phyloP scores from a whole-genome alignment of 2,329 filamentous ascomycete species.

The Byssothecium circinans region DNA sequence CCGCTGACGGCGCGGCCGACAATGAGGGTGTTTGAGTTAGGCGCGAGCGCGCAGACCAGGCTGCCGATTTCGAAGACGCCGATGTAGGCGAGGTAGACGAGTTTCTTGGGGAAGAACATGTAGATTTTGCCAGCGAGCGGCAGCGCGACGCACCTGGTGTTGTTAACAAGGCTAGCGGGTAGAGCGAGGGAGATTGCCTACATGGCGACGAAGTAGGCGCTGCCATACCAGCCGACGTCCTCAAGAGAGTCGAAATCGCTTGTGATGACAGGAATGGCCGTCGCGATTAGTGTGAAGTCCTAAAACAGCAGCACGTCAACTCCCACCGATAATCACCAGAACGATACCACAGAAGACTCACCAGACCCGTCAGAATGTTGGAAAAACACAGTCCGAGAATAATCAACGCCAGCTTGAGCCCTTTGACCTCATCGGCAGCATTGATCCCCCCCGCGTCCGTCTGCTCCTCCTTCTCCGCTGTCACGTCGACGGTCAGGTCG shows the following conservation, averaged over 20 bases:
- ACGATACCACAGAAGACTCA: not conserved
- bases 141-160: not conserved
- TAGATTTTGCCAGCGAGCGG: conserved; percentile 17
- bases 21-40: conserved; percentile 39
- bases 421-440: conserved; percentile 5
- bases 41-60: conserved; percentile 52
- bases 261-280: conserved; percentile 16
- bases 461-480: not conserved
- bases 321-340: not conserved
- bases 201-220: conserved; percentile 11
- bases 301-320: not conserved
- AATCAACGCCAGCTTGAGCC: conserved; percentile 2
- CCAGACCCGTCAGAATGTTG: conserved; percentile 4
- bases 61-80: conserved; percentile 58
- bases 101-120: conserved; percentile 19
- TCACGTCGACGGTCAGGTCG: not conserved
- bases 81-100: conserved; percentile 16
- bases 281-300: conserved; percentile 13
- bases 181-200: not conserved
- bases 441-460: not conserved
- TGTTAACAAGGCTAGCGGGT: not conserved
- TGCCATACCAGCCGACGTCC: conserved; percentile 18
- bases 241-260: conserved; percentile 14
- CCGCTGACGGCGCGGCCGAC: conserved; percentile 46
- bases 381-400: conserved; percentile 2